Evolutionary conservation across 352 stramenopile genomes (phyloP), one percentile per base, ranked within the genome.

Genomic region (Phytopythium cucurbitacearum): DNA sequence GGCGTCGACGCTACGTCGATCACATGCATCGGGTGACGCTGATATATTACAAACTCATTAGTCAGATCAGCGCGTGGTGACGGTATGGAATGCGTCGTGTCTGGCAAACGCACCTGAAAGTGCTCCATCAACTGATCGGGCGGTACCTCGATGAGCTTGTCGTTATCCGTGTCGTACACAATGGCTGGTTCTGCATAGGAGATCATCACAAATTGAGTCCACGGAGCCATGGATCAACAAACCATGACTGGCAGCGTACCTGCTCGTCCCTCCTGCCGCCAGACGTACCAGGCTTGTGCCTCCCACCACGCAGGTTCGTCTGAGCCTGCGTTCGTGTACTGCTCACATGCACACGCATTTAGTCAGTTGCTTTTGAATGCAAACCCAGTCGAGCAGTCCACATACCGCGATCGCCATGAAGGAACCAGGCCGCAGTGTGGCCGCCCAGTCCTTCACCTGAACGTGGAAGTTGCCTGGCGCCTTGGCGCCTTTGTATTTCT

Each of bases 231-330:
- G 8, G 37, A n/a, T 4, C 9, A 32, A 1, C n/a, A n/a, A 33
- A 36, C 10, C 2, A 5, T 5, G 15, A 59, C 36, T 13, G 39
- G 5, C 33, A n/a, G 45, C 65, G 65, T 43, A 90, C 82, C 64
- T 70, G 79, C 60, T 37, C 75, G 72, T 5, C 79, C 80, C 12
- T 85, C 74, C 7, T 73, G 73, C 43, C 76, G 69, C 83, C 83
- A 93, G 8, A 85, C 56, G 52, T 93, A 91, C 83, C 83, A 93
- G n/a, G 81, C 80, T 53, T 93, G 83, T 1, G 83, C 83, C 51
- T 93, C 80, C 83, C 83, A 93, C 80, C 80, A 93, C 21, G 65
- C 74, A 0, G 76, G 64, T 46, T 93, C 76, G 1, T 65, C 49
- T 3, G 76, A 82, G n/a, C 69, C 82, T 43, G 62, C 60, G 41